These are phyloP conservation scores for Phylloporus arenicola DNA, from an alignment of 768 basidiomycete species.

Conservation along the genomic window DNA sequence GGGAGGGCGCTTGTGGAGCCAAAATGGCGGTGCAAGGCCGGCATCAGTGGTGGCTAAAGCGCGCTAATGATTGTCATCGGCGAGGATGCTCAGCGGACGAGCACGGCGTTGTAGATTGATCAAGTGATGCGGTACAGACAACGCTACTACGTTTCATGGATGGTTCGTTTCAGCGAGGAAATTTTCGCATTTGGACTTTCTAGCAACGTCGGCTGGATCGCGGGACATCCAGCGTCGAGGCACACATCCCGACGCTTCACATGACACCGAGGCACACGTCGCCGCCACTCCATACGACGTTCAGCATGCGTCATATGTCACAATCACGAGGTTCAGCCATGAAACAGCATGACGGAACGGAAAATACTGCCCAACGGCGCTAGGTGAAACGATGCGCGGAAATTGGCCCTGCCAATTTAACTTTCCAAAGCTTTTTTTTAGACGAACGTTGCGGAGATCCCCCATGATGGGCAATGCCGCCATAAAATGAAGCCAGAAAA, in stretches of 20 bases:
- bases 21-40: constrained; percentile 10
- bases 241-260: background rate
- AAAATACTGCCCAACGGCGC: background rate
- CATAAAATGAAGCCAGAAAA: background rate
- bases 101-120: background rate
- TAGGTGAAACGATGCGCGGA: background rate
- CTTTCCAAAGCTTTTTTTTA: background rate
- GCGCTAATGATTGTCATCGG: background rate
- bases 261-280: background rate
- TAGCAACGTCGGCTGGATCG: too few species aligned
- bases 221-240: background rate
- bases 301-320: constrained; percentile 1
- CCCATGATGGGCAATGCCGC: background rate
- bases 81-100: too few species aligned
- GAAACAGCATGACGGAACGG: constrained; percentile 4
- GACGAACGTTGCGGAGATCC: background rate
- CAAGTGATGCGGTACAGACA: background rate
- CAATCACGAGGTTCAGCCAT: background rate
- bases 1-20: constrained; percentile 8
- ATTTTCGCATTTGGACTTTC: too few species aligned
- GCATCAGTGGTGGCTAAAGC: background rate
- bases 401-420: background rate
- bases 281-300: background rate
- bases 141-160: too few species aligned
- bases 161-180: background rate